Conservation (phyloP, 2,329 filamentous ascomycete genomes). For the Penicillium thymicola region DNA sequence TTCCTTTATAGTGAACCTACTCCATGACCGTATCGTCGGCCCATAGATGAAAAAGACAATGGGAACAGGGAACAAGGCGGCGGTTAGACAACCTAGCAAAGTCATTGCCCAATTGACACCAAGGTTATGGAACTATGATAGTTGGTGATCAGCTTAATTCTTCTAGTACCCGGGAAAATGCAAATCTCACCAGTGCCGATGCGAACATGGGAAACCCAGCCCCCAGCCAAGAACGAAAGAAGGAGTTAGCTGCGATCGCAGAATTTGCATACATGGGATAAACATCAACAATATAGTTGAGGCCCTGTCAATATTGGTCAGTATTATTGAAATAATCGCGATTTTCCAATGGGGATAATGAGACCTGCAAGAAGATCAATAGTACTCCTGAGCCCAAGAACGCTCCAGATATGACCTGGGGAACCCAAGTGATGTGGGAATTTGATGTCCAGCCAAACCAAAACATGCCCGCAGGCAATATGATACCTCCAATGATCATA, state of each 20-base stretch:
- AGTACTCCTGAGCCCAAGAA: conserved; percentile 23
- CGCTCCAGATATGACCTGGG: conserved; percentile 36
- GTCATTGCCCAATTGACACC: conserved; percentile 31
- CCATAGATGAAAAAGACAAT: conserved; percentile 46
- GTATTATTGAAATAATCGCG: no score
- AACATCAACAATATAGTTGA: conserved; percentile 37
- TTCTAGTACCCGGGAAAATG: not conserved
- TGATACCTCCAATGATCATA: conserved; percentile 43
- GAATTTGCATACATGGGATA: conserved; percentile 32
- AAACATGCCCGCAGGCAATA: conserved; percentile 45
- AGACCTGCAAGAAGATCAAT: conserved; percentile 4
- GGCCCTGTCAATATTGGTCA: conserved; percentile 9
- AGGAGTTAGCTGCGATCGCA: conserved; percentile 34
- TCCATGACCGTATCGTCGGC: conserved; percentile 38
- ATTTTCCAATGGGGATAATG: not conserved
- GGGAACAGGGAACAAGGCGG: conserved; percentile 39
- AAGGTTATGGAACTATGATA: conserved; percentile 25
- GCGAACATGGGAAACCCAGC: conserved; percentile 32
- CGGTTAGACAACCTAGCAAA: conserved; percentile 28
- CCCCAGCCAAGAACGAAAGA: conserved; percentile 28
- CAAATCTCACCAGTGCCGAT: conserved; percentile 13
- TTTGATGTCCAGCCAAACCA: conserved; percentile 49
- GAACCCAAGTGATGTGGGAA: conserved; percentile 40
- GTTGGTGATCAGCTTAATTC: not conserved
- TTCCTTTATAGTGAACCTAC: conserved; percentile 31